Conservation (phyloP, 2,329 filamentous ascomycete species). For the Fusarium keratoplasticum region DNA sequence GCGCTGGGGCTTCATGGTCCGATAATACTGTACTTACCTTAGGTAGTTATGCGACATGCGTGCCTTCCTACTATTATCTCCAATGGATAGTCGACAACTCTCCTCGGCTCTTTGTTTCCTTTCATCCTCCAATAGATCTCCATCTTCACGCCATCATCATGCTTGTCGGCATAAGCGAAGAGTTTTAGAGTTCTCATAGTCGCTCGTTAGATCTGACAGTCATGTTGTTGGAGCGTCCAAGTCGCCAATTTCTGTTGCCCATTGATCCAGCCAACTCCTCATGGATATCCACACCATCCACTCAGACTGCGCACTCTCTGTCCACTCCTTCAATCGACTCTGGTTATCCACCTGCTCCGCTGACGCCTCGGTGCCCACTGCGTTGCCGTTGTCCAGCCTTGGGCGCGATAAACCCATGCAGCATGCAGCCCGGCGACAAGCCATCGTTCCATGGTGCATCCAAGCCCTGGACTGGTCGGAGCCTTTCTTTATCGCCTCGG, state of each 20-base stretch:
- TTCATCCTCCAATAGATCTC: not conserved
- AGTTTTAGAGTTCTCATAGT: not conserved
- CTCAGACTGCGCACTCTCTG: conserved; percentile 5
- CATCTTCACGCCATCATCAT: not conserved
- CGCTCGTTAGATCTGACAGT: not conserved
- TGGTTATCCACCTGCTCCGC: conserved; percentile 26
- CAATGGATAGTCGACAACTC: not conserved
- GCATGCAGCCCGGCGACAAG: conserved; percentile 13
- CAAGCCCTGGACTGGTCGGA: conserved; percentile 9
- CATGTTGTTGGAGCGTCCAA: conserved; percentile 2
- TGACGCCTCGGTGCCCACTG: conserved; percentile 23
- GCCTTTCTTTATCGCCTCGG: not conserved
- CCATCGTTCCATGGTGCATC: conserved; percentile 12
- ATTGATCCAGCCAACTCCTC: conserved; percentile 7
- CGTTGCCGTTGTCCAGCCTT: conserved; percentile 15
- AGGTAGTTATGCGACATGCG: conserved; percentile 6
- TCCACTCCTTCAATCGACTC: conserved; percentile 18
- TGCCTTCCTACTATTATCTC: not conserved
- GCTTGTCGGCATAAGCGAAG: not conserved
- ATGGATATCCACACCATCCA: conserved; percentile 16
- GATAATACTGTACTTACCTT: conserved; percentile 13
- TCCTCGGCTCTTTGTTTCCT: not conserved
- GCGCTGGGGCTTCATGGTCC: conserved; percentile 17
- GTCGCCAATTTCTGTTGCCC: conserved; percentile 1
- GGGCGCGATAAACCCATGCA: conserved; percentile 13